These are phyloP conservation scores for Diaporthe sp. DNA, from an alignment of 2,329 filamentous ascomycete genomes.

Conservation along the genomic window DNA sequence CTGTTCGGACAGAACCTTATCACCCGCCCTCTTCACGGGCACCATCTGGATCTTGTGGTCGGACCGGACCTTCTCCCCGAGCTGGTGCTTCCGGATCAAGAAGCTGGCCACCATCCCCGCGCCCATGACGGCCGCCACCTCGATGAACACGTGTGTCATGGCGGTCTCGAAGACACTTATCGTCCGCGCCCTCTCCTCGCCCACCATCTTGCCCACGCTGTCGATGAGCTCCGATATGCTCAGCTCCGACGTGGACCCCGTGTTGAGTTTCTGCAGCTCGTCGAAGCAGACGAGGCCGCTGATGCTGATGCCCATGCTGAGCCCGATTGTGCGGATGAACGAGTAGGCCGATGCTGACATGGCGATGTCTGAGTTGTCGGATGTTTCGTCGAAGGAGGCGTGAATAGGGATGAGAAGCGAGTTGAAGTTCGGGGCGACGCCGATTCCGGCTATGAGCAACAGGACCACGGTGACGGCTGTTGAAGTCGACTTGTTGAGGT, in stretches of 20 bases:
- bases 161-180: not conserved
- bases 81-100: constrained; percentile 22
- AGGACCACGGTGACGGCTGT: constrained; percentile 28
- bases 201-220: not conserved
- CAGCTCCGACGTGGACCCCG: not conserved
- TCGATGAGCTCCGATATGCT: constrained; percentile 29
- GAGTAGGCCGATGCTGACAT: constrained; percentile 32
- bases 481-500: constrained; percentile 14
- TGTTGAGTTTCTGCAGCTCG: constrained; percentile 20
- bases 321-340: constrained; percentile 36
- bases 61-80: constrained; percentile 30
- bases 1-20: not conserved
- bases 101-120: constrained; percentile 31
- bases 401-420: constrained; percentile 36
- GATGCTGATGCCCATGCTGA: constrained; percentile 36
- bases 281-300: constrained; percentile 37
- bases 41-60: constrained; percentile 35
- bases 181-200: not conserved
- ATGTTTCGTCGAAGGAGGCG: constrained; percentile 33
- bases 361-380: constrained; percentile 35
- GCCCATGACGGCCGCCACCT: constrained; percentile 34
- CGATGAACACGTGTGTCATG: constrained; percentile 32
- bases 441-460: constrained; percentile 30
- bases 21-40: not conserved
- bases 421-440: constrained; percentile 36